Conservation (phyloP, 441 rosid species). For the Erysimum cheiri region DNA sequence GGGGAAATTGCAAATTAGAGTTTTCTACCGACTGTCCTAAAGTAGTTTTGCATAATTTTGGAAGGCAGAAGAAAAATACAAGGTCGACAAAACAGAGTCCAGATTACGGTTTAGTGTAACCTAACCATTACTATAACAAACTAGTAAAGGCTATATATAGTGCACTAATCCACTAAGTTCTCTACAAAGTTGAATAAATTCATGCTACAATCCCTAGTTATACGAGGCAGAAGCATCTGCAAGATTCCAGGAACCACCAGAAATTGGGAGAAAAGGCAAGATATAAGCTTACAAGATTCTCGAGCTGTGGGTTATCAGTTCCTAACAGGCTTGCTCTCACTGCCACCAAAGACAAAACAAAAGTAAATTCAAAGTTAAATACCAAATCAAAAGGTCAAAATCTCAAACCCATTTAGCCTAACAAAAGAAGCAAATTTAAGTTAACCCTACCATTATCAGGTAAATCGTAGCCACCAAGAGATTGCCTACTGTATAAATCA, state of each 20-base stretch:
- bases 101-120: conserved; percentile 3
- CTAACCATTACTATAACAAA: conserved; percentile 10
- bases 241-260: conserved; percentile 6
- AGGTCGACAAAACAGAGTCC: background rate
- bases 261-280: conserved; percentile 3
- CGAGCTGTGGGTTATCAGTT: conserved; percentile 50
- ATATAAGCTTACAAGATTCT: conserved; percentile 57
- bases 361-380: background rate
- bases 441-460: conserved; percentile 50
- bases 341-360: conserved; percentile 48
- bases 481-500: conserved; percentile 45
- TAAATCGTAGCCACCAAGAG: conserved; percentile 60
- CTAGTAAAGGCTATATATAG: background rate
- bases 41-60: conserved; percentile 9
- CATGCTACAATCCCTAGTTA: background rate
- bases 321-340: conserved; percentile 57
- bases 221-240: conserved; percentile 1
- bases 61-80: background rate
- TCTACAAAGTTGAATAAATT: background rate
- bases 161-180: background rate
- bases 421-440: background rate
- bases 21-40: background rate
- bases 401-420: background rate
- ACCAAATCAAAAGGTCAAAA: conserved; percentile 20
- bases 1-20: background rate